phyloP scores from a whole-genome alignment of 805 yeast species.

The Yueomyces sinensis region DNA sequence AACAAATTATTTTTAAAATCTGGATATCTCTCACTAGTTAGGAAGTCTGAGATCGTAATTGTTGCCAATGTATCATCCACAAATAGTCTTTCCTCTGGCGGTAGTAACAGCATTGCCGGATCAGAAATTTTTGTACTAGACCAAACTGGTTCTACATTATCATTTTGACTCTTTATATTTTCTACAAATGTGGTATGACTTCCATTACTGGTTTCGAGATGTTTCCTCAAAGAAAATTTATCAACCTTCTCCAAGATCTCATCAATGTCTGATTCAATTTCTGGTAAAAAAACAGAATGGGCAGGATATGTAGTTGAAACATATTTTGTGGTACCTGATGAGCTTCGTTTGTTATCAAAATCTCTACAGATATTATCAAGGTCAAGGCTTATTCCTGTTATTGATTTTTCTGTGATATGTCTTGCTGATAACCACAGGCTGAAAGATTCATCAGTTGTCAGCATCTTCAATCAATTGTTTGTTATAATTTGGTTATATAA shows the following conservation, averaged over 20 bases:
- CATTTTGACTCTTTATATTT: neutral
- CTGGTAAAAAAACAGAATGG: neutral
- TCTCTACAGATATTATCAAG: too few relatives aligned
- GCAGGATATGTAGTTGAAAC: neutral
- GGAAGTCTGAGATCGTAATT: conserved; percentile 1
- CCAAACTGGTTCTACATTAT: conserved; percentile 15
- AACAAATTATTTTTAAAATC: conserved; percentile 7
- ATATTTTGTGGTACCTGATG: neutral
- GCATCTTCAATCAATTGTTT: too few relatives aligned
- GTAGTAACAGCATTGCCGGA: conserved; percentile 13
- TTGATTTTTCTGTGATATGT: too few relatives aligned
- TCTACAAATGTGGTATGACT: neutral
- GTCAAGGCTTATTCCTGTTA: too few relatives aligned
- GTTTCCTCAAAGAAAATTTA: neutral
- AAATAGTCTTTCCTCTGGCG: conserved; percentile 8
- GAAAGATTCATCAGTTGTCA: too few relatives aligned
- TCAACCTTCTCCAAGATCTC: neutral
- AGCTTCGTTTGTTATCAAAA: too few relatives aligned
- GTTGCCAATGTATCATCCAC: conserved; percentile 4
- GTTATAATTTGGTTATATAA: too few relatives aligned
- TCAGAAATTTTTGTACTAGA: conserved; percentile 6
- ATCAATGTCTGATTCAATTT: neutral
- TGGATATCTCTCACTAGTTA: neutral
- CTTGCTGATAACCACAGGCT: too few relatives aligned
- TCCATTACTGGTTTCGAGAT: neutral